Conservation (phyloP, 257 asterid species). For the Euphrasia confusa region DNA sequence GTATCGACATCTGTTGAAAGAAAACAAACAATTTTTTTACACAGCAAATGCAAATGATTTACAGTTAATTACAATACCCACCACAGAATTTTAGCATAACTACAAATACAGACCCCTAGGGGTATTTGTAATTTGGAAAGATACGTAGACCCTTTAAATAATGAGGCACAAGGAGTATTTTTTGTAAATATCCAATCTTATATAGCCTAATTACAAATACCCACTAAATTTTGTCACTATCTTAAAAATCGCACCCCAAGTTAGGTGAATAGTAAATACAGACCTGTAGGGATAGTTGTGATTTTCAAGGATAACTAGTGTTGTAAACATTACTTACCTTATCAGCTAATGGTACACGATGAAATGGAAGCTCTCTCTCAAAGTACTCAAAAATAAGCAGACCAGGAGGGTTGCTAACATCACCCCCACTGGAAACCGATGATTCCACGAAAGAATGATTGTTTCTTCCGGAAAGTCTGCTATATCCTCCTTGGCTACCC, state of each 20-base stretch:
- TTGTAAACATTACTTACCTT: conserved; percentile 45
- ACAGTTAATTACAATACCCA: not conserved
- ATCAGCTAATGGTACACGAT: conserved; percentile 86
- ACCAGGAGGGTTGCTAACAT: conserved; percentile 57
- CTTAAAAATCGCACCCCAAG: not conserved
- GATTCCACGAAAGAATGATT: conserved; percentile 31
- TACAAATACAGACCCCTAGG: too few relatives aligned
- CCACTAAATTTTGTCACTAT: not conserved
- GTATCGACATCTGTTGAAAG: conserved; percentile 54
- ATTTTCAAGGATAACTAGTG: not conserved
- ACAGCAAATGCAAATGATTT: conserved; percentile 2
- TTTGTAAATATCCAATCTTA: too few relatives aligned
- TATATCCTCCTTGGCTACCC: conserved; percentile 4
- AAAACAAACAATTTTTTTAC: conserved; percentile 17
- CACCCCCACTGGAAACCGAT: conserved; percentile 42
- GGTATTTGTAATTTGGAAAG: too few relatives aligned
- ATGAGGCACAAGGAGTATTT: too few relatives aligned
- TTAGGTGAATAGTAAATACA: not conserved
- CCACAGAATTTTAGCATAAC: not conserved
- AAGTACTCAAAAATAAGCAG: conserved; percentile 62
- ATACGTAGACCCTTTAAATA: too few relatives aligned
- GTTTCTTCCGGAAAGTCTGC: conserved; percentile 33
- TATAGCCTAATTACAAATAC: not conserved
- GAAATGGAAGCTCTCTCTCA: conserved; percentile 71
- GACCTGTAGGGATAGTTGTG: not conserved